A percentile compares a stretch with the other conserved stretches of the same genome.
Conservation (phyloP, 176 grass and related monocot species). For the Musa acuminata region DNA sequence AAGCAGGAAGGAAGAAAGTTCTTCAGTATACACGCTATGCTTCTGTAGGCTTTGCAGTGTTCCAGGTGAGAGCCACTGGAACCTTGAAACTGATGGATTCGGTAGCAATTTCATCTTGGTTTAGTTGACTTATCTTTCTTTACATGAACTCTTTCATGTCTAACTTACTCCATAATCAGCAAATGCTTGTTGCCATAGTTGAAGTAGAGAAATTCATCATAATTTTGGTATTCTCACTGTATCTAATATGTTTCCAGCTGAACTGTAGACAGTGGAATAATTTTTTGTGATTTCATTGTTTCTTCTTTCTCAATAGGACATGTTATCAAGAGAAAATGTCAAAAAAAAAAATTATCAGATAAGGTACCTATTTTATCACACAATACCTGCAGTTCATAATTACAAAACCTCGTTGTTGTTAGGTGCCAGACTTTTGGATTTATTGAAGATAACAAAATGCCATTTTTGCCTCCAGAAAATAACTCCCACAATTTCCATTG, state of each 20-base stretch:
- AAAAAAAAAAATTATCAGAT: not conserved
- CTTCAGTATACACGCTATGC: slow-evolving; percentile 89
- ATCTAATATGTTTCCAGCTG: not conserved
- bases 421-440: not conserved
- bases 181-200: not conserved
- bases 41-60: slow-evolving; percentile 83
- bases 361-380: not conserved
- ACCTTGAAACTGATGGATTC: not conserved
- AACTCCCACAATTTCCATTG: not conserved
- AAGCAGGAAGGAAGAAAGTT: slow-evolving; percentile 85
- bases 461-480: not conserved
- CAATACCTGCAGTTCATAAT: not conserved
- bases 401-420: not conserved
- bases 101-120: not conserved
- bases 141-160: too few relatives aligned
- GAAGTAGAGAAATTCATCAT: not conserved
- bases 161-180: too few relatives aligned
- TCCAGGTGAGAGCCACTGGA: slow-evolving; percentile 43
- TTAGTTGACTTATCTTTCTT: too few relatives aligned
- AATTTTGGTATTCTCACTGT: not conserved
- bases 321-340: not conserved
- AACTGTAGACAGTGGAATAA: not conserved
- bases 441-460: not conserved
- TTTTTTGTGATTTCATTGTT: not conserved
- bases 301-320: not conserved